Conservation (phyloP, 805 yeast species). For the Saturnispora saitoi region DNA sequence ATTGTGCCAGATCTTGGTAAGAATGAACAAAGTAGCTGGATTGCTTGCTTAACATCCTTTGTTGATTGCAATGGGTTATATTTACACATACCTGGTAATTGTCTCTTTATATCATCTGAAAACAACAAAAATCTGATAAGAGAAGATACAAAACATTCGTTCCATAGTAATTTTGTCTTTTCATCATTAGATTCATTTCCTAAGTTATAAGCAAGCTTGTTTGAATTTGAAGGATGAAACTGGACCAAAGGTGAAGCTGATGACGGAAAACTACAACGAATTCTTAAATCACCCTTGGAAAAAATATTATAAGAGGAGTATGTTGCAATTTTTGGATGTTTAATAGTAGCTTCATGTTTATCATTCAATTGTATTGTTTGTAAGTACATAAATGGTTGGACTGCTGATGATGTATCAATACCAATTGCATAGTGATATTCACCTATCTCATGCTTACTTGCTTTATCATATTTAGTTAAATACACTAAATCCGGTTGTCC, state of each 20-base stretch:
- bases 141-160: constrained; percentile 50
- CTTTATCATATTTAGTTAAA: constrained; percentile 35
- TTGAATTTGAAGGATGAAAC: constrained; percentile 42
- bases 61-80: constrained; percentile 34
- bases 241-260: constrained; percentile 30
- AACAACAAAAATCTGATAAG: constrained; percentile 47
- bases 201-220: constrained; percentile 13
- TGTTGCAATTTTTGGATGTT: constrained; percentile 36
- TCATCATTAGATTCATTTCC: constrained; percentile 37
- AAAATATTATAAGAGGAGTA: constrained; percentile 70
- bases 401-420: constrained; percentile 41
- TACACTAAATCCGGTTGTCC: constrained; percentile 74
- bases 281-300: constrained; percentile 62
- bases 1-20: constrained; percentile 40
- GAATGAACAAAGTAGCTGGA: constrained; percentile 32
- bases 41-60: constrained; percentile 30
- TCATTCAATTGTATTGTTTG: constrained; percentile 37
- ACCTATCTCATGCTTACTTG: constrained; percentile 40
- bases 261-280: constrained; percentile 51
- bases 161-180: constrained; percentile 48
- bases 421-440: constrained; percentile 49
- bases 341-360: constrained; percentile 19
- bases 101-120: constrained; percentile 45
- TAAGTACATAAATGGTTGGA: constrained; percentile 48
- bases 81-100: constrained; percentile 50